These are phyloP conservation scores for Leccinum pellstonianum DNA, from an alignment of 768 basidiomycete genomes.

Conservation along the genomic window DNA sequence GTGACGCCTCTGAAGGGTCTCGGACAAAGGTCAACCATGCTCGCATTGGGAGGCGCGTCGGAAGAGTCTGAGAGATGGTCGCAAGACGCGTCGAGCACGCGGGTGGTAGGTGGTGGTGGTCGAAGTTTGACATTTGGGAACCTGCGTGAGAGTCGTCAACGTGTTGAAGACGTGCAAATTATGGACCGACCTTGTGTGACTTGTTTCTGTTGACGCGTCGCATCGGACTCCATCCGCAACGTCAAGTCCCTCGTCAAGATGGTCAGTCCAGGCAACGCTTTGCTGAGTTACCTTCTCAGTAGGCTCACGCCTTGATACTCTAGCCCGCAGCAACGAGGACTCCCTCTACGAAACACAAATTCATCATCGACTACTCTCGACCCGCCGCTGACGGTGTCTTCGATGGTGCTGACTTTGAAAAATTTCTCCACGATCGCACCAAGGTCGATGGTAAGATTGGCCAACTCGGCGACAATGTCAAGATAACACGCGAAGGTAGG, in stretches of 20 bases:
- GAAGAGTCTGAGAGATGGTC: constrained; percentile 46
- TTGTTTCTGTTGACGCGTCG: constrained; percentile 54
- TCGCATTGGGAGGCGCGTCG: constrained; percentile 46
- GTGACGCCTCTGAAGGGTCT: constrained; percentile 65
- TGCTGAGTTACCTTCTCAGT: constrained; percentile 93
- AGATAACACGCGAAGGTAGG: constrained; percentile 81
- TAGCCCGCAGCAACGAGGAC: constrained; percentile 60
- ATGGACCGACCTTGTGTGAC: constrained; percentile 53
- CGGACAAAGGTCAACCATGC: constrained; percentile 52
- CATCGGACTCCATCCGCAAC: constrained; percentile 23
- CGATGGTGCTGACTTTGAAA: constrained; percentile 69
- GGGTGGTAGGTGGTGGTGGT: constrained; percentile 47
- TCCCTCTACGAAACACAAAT: constrained; percentile 65
- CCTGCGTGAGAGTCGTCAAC: constrained; percentile 40
- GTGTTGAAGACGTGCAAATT: not conserved
- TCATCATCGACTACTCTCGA: constrained; percentile 82
- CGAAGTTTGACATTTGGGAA: constrained; percentile 80
- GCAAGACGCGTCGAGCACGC: constrained; percentile 29
- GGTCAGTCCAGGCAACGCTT: constrained; percentile 78
- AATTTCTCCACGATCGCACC: constrained; percentile 91
- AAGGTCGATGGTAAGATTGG: constrained; percentile 93
- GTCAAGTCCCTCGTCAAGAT: constrained; percentile 43
- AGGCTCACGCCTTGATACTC: constrained; percentile 61
- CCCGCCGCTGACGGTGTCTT: constrained; percentile 67
- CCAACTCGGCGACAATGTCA: constrained; percentile 86